phyloP scores from a whole-genome alignment of 768 basidiomycete species.

The Boletus eberwhitei region DNA sequence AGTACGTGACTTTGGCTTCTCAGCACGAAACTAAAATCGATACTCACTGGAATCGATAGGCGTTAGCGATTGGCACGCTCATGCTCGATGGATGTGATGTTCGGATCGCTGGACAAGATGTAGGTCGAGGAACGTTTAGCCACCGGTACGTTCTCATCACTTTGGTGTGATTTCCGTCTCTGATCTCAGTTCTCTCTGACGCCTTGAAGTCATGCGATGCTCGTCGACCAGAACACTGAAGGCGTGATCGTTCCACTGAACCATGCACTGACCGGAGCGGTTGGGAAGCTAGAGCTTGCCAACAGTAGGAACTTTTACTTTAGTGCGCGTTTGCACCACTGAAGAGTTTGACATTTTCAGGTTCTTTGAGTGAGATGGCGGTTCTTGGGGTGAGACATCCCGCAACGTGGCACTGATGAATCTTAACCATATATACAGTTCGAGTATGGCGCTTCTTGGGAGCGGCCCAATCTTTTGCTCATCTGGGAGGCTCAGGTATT shows the following conservation, averaged over 20 bases:
- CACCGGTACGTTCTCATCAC: slow-evolving; percentile 46
- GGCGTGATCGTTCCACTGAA: slow-evolving; percentile 80
- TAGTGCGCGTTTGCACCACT: background rate
- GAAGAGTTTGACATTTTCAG: slow-evolving; percentile 32
- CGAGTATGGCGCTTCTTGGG: slow-evolving; percentile 90
- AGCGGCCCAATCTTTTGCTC: slow-evolving; percentile 71
- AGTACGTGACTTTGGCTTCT: slow-evolving; percentile 35
- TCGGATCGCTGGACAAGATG: slow-evolving; percentile 90
- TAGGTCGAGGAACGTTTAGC: slow-evolving; percentile 87
- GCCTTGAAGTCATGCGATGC: slow-evolving; percentile 73
- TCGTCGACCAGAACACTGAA: slow-evolving; percentile 85
- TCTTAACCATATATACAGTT: slow-evolving; percentile 48
- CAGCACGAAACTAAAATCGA: background rate
- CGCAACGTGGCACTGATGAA: background rate
- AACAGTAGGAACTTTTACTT: slow-evolving; percentile 58
- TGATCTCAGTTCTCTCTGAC: background rate
- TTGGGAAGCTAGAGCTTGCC: slow-evolving; percentile 77
- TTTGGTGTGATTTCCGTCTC: background rate
- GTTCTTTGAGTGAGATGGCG: slow-evolving; percentile 85
- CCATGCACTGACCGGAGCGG: slow-evolving; percentile 47
- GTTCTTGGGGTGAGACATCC: slow-evolving; percentile 69
- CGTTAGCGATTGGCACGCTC: slow-evolving; percentile 84
- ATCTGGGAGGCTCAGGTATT: slow-evolving; percentile 91
- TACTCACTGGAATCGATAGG: slow-evolving; percentile 38
- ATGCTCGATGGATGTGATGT: slow-evolving; percentile 81